Conservation (phyloP, 108 stramenopile genomes). For the Cafeteria roenbergensis region DNA sequence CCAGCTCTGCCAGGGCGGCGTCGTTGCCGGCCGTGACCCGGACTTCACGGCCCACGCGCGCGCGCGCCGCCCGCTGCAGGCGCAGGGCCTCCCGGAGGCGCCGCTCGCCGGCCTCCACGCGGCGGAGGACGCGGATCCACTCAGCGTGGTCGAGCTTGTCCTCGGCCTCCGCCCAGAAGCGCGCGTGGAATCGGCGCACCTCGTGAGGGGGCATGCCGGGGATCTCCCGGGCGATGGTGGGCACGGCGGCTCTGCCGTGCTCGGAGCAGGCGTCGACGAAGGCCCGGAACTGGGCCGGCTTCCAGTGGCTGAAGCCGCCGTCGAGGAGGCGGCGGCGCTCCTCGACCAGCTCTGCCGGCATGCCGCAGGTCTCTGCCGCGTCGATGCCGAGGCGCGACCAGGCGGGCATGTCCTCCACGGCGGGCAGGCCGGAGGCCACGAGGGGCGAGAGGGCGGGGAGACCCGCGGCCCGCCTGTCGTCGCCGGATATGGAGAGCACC, state of each 20-base stretch:
- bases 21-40: too few species aligned
- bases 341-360: neutral
- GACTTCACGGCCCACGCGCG: too few species aligned
- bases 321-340: neutral
- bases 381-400: neutral
- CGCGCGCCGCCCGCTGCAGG: too few species aligned
- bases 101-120: neutral
- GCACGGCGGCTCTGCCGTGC: neutral
- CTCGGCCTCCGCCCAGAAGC: neutral
- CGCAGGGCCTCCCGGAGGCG: neutral
- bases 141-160: neutral
- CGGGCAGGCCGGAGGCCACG: too few species aligned
- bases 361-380: neutral
- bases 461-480: too few species aligned
- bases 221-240: neutral
- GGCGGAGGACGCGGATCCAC: neutral
- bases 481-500: too few species aligned
- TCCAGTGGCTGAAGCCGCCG: neutral
- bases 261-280: neutral
- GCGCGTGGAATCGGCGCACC: neutral
- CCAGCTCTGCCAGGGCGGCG: too few species aligned
- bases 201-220: neutral
- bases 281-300: neutral
- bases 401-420: neutral
- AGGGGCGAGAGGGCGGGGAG: too few species aligned